Percentiles rank a stretch among this genome's conserved stretches.
These are phyloP conservation scores for Mycena haematopus DNA, from an alignment of 768 basidiomycete genomes.

Conservation along the genomic window DNA sequence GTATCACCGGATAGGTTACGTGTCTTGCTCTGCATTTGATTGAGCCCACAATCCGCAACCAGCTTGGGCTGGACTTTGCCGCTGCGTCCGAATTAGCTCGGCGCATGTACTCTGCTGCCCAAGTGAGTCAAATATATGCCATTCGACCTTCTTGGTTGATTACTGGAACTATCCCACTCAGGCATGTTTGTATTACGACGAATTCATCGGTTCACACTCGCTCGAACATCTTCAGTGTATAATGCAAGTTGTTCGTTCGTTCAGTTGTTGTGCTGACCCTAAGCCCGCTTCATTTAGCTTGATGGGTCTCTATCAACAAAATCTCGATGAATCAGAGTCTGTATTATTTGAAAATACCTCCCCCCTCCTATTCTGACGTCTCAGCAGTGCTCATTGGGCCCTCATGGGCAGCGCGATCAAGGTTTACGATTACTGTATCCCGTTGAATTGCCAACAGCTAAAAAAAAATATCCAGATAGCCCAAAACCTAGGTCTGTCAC, in stretches of 20 bases:
- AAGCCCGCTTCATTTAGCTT: constrained; percentile 21
- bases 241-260: constrained; percentile 25
- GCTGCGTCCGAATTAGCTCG: constrained; percentile 29
- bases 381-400: constrained; percentile 35
- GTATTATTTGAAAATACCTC: neutral
- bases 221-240: constrained; percentile 36
- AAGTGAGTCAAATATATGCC: constrained; percentile 24
- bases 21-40: constrained; percentile 35
- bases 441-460: neutral
- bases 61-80: constrained; percentile 28
- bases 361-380: neutral
- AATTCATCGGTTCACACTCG: constrained; percentile 34
- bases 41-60: constrained; percentile 30
- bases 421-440: constrained; percentile 12
- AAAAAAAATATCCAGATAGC: constrained; percentile 31
- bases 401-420: constrained; percentile 37
- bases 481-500: constrained; percentile 37
- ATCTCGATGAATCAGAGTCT: constrained; percentile 37
- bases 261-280: neutral
- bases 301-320: constrained; percentile 39
- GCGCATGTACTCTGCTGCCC: constrained; percentile 35
- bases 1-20: neutral
- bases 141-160: neutral
- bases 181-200: constrained; percentile 35
- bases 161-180: neutral